Evolutionary conservation across 169 alveolate species (phyloP), one percentile per base, ranked within the genome.

Genomic region (Cryptosporidium parvum): DNA sequence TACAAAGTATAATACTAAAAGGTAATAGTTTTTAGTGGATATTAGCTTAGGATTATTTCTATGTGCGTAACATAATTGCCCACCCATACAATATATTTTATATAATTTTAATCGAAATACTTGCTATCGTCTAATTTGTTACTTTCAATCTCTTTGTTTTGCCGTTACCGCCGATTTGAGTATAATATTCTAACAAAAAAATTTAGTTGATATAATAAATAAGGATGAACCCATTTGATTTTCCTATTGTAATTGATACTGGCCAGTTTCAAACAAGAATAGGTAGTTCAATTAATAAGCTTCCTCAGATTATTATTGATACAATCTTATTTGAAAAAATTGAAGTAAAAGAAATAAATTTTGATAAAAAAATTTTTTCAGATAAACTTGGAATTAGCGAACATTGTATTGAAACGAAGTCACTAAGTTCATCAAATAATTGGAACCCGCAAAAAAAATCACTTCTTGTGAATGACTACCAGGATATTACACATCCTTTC

Each of bases 211-310:
- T 23, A 48, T 7, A 73, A 73, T 39, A 26, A 52, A 23, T 69
- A 44, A 42, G 45, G 5, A 80, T 80, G 89, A 53, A 65, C 42
- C 23, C 70, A 3, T 29, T 18, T 52, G 52, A 73, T 53, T 73
- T 56, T 37, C 89, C 89, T 14, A 21, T 80, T 26, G 75, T 80
- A 6, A 80, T 80, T 0, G 89, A 80, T 62, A 80, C 89, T 29
- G 89, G 89, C 5, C 89, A 80, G 35, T 80, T 26, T 65, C 56
- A 37, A 62, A 80, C 89, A 10, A 80, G 89, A 39, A 53, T 80
- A 14, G 89, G 89, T 4, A 42, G 56, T 26, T 61, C 89, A 31
- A 31, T 21, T 39, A 80, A 80, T 65, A 26, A 18, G 2, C 62
- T 29, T 62, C 89, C 89, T 8, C 89, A 80, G 26, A 23, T 80